Evolutionary conservation across 2,329 filamentous ascomycete genomes (phyloP).

Genomic region (Davidsoniella eucalypti): DNA sequence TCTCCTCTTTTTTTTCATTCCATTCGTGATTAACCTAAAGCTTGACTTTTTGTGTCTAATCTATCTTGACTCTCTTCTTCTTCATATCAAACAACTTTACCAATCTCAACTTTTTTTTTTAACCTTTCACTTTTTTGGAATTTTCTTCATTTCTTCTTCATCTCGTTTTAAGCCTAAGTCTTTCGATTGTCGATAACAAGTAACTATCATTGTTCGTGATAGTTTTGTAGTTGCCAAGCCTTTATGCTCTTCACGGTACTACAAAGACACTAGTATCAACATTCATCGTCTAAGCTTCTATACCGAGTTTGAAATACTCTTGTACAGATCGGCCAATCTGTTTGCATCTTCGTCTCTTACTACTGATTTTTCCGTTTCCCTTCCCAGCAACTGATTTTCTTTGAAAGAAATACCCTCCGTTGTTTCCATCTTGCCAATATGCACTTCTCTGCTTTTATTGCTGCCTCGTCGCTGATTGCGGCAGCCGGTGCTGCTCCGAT

Average conservation of each 20-base stretch:
- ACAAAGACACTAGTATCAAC: no score
- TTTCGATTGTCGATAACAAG: no score
- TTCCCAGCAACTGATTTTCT: background rate
- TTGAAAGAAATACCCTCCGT: no score
- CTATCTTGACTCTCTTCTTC: background rate
- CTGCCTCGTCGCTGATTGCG: constrained; percentile 8
- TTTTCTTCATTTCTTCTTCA: background rate
- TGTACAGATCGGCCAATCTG: constrained; percentile 10
- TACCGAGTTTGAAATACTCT: background rate
- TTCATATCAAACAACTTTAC: background rate
- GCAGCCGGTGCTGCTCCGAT: constrained; percentile 4
- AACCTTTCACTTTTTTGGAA: constrained; percentile 1
- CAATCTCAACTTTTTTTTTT: background rate
- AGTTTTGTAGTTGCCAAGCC: no score
- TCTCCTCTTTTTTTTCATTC: background rate
- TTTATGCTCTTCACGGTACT: no score
- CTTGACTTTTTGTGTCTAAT: background rate
- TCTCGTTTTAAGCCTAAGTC: no score
- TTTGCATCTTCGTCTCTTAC: background rate
- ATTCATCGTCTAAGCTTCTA: no score
- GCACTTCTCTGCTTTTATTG: constrained; percentile 8
- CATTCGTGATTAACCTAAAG: background rate
- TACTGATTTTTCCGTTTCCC: background rate
- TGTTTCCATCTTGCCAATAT: background rate
- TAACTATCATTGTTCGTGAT: no score